A percentile compares a stretch with the other conserved stretches of the same genome.
phyloP scores from a whole-genome alignment of 2,329 filamentous ascomycete species.

The Pseudogymnoascus destructans region DNA sequence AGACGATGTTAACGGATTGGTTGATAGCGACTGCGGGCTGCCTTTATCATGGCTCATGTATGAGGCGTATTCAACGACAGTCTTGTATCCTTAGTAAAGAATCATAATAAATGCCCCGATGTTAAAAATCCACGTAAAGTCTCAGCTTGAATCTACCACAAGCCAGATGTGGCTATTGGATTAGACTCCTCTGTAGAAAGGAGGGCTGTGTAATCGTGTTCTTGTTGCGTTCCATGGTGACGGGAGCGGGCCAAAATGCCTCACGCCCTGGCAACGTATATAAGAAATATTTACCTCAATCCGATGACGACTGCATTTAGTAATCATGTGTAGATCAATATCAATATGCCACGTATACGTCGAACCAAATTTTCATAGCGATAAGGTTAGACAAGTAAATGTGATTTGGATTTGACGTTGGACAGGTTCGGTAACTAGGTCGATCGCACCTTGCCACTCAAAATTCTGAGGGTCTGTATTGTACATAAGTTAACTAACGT shows the following conservation, averaged over 20 bases:
- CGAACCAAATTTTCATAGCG: background rate
- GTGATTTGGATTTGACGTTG: background rate
- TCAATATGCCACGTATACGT: background rate
- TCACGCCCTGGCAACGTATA: background rate
- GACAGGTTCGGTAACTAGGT: background rate
- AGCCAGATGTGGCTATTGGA: background rate
- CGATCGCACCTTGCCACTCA: background rate
- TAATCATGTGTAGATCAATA: background rate
- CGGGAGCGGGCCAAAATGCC: conserved; percentile 7
- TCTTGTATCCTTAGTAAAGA: background rate
- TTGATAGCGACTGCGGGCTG: background rate
- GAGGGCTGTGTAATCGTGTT: background rate
- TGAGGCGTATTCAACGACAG: background rate
- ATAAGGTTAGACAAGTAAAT: background rate
- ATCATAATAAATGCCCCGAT: background rate
- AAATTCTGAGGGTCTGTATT: background rate
- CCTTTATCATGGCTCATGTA: background rate
- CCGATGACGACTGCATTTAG: conserved; percentile 6
- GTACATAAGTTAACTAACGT: too few relatives aligned
- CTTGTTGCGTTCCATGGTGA: background rate
- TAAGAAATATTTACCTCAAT: conserved; percentile 9
- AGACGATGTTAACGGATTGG: background rate
- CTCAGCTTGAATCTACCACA: background rate
- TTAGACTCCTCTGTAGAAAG: background rate
- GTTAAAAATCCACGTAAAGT: background rate